phyloP scores from a whole-genome alignment of 305 asterid species.

The Fraxinus baroniana region DNA sequence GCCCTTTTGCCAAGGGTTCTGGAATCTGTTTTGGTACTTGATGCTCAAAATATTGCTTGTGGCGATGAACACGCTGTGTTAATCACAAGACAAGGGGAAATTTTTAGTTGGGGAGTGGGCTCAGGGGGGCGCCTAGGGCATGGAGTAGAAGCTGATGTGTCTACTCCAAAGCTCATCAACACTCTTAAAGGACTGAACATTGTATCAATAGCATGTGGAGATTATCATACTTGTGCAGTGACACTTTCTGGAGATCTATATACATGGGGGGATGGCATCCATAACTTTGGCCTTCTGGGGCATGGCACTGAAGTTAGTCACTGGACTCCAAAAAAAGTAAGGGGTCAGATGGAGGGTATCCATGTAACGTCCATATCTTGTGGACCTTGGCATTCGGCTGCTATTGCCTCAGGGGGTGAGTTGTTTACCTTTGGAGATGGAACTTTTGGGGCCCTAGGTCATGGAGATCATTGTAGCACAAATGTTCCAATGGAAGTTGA shows the following conservation, averaged over 20 bases:
- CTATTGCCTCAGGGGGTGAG: slow-evolving; percentile 53
- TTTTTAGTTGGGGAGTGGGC: slow-evolving; percentile 74
- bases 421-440: slow-evolving; percentile 81
- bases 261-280: slow-evolving; percentile 77
- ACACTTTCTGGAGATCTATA: slow-evolving; percentile 60
- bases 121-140: slow-evolving; percentile 73
- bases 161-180: slow-evolving; percentile 49
- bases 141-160: slow-evolving; percentile 54
- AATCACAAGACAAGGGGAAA: slow-evolving; percentile 59
- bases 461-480: slow-evolving; percentile 52
- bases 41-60: slow-evolving; percentile 51
- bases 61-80: slow-evolving; percentile 61
- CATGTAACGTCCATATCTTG: slow-evolving; percentile 54
- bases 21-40: slow-evolving; percentile 53
- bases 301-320: slow-evolving; percentile 59
- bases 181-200: slow-evolving; percentile 43
- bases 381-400: slow-evolving; percentile 87
- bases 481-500: slow-evolving; percentile 59
- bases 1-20: slow-evolving; percentile 53
- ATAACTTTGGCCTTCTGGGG: slow-evolving; percentile 63
- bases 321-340: slow-evolving; percentile 63
- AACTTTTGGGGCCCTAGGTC: slow-evolving; percentile 80
- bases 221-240: slow-evolving; percentile 69
- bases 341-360: slow-evolving; percentile 50
- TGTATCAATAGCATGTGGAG: slow-evolving; percentile 63